These are phyloP conservation scores for Chamaenerion angustifolium DNA, from an alignment of 345 rosid genomes.

Conservation along the genomic window DNA sequence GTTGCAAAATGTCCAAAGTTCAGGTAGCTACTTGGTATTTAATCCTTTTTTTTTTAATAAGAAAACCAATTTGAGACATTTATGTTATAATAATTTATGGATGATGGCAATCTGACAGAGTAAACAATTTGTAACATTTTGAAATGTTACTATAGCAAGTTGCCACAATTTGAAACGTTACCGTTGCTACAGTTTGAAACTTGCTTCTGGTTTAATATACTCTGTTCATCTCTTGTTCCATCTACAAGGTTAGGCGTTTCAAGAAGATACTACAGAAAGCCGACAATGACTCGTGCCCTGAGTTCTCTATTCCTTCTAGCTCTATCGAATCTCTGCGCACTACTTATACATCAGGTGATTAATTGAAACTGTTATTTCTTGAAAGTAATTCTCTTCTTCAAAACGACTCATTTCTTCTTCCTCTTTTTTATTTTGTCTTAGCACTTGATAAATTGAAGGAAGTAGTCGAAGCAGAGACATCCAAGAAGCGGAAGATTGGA, in stretches of 20 bases:
- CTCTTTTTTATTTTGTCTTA: slow-evolving; percentile 19
- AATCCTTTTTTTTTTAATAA: too few relatives aligned
- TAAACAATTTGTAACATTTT: too few relatives aligned
- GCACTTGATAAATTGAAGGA: slow-evolving; percentile 69
- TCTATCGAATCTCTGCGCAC: slow-evolving; percentile 37
- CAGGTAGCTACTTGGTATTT: too few relatives aligned
- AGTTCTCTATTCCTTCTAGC: slow-evolving; percentile 28
- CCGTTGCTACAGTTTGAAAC: neutral
- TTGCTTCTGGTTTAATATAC: neutral
- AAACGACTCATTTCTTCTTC: neutral
- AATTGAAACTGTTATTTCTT: slow-evolving; percentile 3
- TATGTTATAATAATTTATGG: too few relatives aligned
- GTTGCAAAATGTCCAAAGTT: too few relatives aligned
- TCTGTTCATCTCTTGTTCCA: slow-evolving; percentile 13
- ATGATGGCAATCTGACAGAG: too few relatives aligned
- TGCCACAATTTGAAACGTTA: too few relatives aligned
- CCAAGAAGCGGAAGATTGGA: slow-evolving; percentile 34
- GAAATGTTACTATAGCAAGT: too few relatives aligned
- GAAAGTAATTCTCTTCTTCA: neutral
- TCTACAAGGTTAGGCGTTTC: slow-evolving; percentile 53
- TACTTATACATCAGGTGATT: slow-evolving; percentile 49
- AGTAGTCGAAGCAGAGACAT: slow-evolving; percentile 51
- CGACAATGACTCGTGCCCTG: slow-evolving; percentile 45
- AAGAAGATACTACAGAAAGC: slow-evolving; percentile 60
- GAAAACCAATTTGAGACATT: too few relatives aligned